Conservation (phyloP, 495 filamentous ascomycete genomes). For the Penicillium bovifimosum region DNA sequence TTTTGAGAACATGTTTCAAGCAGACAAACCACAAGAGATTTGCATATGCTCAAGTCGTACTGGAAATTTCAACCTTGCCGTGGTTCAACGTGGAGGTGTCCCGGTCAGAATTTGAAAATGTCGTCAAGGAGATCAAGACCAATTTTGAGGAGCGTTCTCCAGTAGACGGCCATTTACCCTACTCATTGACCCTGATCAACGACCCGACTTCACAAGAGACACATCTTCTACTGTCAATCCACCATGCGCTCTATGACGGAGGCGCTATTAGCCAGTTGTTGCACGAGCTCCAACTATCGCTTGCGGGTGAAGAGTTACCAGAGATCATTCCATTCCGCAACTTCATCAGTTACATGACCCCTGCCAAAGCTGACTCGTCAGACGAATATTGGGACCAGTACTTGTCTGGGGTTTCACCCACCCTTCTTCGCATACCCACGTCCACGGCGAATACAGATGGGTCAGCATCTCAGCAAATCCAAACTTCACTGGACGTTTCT, state of each 20-base stretch:
- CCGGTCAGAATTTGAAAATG: constrained; percentile 8
- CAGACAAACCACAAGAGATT: constrained; percentile 43
- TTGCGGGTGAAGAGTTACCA: constrained; percentile 40
- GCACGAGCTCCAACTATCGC: constrained; percentile 54
- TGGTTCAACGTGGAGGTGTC: constrained; percentile 17
- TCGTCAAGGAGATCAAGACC: constrained; percentile 18
- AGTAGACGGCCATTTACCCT: constrained; percentile 24
- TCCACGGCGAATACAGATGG: constrained; percentile 3
- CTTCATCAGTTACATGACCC: constrained; percentile 46
- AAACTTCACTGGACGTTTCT: constrained; percentile 18
- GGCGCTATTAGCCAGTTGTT: constrained; percentile 60
- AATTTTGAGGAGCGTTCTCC: constrained; percentile 19
- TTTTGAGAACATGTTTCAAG: constrained; percentile 59
- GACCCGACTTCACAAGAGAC: constrained; percentile 8
- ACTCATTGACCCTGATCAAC: constrained; percentile 22
- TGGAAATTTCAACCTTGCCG: constrained; percentile 25
- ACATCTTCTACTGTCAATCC: constrained; percentile 55
- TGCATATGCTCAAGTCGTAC: constrained; percentile 56
- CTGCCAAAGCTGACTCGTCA: constrained; percentile 26
- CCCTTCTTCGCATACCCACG: constrained; percentile 26
- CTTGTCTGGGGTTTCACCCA: constrained; percentile 45
- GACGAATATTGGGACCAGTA: constrained; percentile 59
- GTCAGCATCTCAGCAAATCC: constrained; percentile 18
- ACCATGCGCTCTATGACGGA: constrained; percentile 81
- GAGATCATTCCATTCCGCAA: constrained; percentile 17